Percentiles rank a stretch among this genome's conserved stretches.
Conservation (phyloP, 768 basidiomycete genomes). For the Mycena albidolilacea region DNA sequence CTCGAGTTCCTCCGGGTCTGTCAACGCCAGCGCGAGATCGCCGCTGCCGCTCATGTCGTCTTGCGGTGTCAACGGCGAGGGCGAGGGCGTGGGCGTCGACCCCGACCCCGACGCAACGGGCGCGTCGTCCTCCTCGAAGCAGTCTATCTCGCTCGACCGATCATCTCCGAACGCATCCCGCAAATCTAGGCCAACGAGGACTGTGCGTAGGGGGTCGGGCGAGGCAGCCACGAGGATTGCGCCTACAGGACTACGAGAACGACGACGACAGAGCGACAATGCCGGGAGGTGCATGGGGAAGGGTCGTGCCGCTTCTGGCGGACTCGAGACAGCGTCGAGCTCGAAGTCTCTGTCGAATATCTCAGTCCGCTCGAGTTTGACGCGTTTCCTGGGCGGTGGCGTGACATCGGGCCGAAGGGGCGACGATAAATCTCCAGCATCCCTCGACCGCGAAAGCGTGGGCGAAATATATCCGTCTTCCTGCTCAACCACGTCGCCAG, state of each 20-base stretch:
- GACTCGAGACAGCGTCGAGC: constrained; percentile 69
- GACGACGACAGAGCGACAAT: constrained; percentile 32
- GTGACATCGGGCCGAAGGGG: constrained; percentile 57
- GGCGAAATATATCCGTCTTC: constrained; percentile 92
- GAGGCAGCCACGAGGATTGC: constrained; percentile 30
- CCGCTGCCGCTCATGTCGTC: constrained; percentile 43
- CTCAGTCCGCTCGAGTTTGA: constrained; percentile 35
- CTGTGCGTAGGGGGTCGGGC: constrained; percentile 24
- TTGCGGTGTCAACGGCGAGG: constrained; percentile 38
- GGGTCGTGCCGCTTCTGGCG: constrained; percentile 39
- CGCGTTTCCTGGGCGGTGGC: constrained; percentile 36
- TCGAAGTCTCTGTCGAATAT: constrained; percentile 62
- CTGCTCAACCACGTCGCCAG: constrained; percentile 69
- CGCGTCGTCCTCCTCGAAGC: constrained; percentile 51
- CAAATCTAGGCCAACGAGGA: constrained; percentile 59
- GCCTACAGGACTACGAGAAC: constrained; percentile 12
- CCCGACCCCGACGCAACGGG: constrained; percentile 35
- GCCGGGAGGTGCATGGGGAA: constrained; percentile 28
- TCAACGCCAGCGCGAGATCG: constrained; percentile 45
- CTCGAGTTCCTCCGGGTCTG: constrained; percentile 47
- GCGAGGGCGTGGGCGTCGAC: constrained; percentile 49
- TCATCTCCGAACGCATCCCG: constrained; percentile 60
- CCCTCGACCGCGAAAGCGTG: constrained; percentile 66
- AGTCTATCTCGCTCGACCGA: constrained; percentile 62
- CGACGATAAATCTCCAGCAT: constrained; percentile 78